These are phyloP conservation scores for Cicer arietinum DNA, from an alignment of 306 rosid species.

Conservation along the genomic window DNA sequence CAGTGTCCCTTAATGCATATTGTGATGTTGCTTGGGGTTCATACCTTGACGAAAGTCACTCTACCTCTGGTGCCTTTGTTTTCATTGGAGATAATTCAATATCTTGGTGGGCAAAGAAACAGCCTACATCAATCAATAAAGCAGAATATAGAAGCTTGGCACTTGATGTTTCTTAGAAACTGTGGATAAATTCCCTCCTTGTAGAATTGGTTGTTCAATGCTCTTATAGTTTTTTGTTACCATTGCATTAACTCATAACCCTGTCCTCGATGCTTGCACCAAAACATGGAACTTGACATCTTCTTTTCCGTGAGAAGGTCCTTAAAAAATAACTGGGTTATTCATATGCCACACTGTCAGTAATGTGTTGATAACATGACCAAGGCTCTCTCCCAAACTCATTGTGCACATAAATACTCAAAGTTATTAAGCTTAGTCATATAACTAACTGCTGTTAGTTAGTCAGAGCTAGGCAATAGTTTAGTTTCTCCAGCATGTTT, in stretches of 20 bases:
- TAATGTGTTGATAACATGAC: not conserved
- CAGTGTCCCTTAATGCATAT: not conserved
- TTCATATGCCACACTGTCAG: not conserved
- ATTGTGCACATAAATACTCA: not conserved
- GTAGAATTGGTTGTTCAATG: not conserved
- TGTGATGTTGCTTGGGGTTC: slow-evolving; percentile 1
- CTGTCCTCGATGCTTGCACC: not conserved
- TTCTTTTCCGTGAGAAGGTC: not conserved
- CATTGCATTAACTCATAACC: not conserved
- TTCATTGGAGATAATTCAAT: too few species aligned
- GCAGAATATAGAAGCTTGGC: not conserved
- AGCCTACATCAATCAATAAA: not conserved
- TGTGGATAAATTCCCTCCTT: not conserved
- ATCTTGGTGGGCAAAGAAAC: too few species aligned
- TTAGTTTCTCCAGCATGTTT: not conserved
- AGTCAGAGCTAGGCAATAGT: not conserved
- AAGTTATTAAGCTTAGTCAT: not conserved
- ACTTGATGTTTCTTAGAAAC: not conserved
- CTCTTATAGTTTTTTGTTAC: not conserved
- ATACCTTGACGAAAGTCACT: not conserved
- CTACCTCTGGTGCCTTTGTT: not conserved
- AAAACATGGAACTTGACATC: not conserved
- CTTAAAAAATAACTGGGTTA: not conserved
- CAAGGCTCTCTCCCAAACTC: not conserved
- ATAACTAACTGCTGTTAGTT: not conserved